A percentile compares a stretch with the other conserved stretches of the same genome.
Conservation (phyloP, 2,329 filamentous ascomycete species). For the Colletotrichum tanaceti region DNA sequence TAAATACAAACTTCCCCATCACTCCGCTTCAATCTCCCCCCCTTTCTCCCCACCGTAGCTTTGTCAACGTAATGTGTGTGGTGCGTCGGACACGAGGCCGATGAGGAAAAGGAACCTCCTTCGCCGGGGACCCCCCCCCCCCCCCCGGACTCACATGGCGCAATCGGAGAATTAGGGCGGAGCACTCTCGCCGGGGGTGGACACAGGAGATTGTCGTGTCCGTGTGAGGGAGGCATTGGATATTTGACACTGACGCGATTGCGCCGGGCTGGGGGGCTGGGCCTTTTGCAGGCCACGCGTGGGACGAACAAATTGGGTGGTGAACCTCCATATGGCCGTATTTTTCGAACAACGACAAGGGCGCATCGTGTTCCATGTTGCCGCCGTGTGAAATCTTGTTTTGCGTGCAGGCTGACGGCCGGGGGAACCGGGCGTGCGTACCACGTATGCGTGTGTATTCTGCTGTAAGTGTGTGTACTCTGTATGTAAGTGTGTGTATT, state of each 20-base stretch:
- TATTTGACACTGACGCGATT: constrained; percentile 5
- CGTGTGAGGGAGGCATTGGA: neutral
- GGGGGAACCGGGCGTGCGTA: constrained; percentile 31
- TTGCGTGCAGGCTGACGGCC: constrained; percentile 37
- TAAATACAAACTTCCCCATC: constrained; percentile 1
- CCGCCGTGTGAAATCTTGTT: constrained; percentile 40
- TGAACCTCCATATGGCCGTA: constrained; percentile 9
- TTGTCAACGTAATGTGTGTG: neutral
- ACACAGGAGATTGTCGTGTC: constrained; percentile 20
- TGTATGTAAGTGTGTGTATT: too few species aligned
- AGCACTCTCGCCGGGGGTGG: neutral
- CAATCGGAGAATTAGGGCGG: constrained; percentile 37
- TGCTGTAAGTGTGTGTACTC: too few species aligned
- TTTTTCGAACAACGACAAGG: constrained; percentile 23
- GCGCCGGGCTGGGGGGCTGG: neutral
- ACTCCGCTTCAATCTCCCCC: constrained; percentile 31
- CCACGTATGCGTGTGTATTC: too few species aligned
- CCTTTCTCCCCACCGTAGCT: too few species aligned
- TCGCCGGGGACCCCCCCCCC: constrained; percentile 1
- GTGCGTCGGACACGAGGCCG: constrained; percentile 6
- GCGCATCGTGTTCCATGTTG: constrained; percentile 11
- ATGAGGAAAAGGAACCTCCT: neutral
- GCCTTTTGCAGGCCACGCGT: too few species aligned
- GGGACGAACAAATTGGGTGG: too few species aligned
- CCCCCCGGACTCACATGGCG: constrained; percentile 18